These are phyloP conservation scores for Earliella scabrosa DNA, from an alignment of 1,284 basidiomycete genomes.

Conservation along the genomic window DNA sequence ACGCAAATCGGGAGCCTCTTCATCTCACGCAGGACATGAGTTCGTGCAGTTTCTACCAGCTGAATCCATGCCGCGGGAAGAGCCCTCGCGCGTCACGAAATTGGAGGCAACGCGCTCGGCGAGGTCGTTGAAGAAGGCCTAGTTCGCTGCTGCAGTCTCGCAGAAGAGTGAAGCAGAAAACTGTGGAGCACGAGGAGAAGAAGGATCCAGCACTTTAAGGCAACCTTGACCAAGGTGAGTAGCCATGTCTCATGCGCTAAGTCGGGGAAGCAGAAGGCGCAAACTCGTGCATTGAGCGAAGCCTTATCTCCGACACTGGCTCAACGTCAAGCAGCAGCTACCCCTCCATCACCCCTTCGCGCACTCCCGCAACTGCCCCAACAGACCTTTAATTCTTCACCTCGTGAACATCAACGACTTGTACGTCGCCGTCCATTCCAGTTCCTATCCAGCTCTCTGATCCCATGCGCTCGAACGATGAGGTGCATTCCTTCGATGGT, in stretches of 20 bases:
- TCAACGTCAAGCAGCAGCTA: slow-evolving; percentile 27
- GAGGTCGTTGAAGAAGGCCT: slow-evolving; percentile 19
- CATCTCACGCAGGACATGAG: slow-evolving; percentile 86
- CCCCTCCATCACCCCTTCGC: slow-evolving; percentile 29
- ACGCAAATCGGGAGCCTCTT: slow-evolving; percentile 94
- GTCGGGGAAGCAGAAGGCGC: slow-evolving; percentile 26
- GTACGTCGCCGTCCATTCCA: slow-evolving; percentile 29
- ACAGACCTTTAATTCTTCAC: slow-evolving; percentile 20
- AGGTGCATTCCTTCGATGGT: slow-evolving; percentile 91
- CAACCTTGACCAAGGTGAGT: slow-evolving; percentile 37
- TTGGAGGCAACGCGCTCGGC: slow-evolving; percentile 24
- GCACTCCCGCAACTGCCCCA: slow-evolving; percentile 22
- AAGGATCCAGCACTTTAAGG: slow-evolving; percentile 35
- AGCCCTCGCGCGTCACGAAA: slow-evolving; percentile 35
- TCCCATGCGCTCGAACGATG: slow-evolving; percentile 58
- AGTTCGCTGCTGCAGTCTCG: slow-evolving; percentile 41
- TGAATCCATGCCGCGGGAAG: slow-evolving; percentile 51
- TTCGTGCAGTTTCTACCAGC: slow-evolving; percentile 94
- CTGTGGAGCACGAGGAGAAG: slow-evolving; percentile 41
- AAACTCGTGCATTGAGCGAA: slow-evolving; percentile 32
- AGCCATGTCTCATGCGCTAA: background rate
- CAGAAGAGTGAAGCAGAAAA: slow-evolving; percentile 71
- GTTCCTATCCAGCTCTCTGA: slow-evolving; percentile 34
- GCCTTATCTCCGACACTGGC: slow-evolving; percentile 30
- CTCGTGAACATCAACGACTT: slow-evolving; percentile 32